Evolutionary conservation across 1,139 yeast species (phyloP), one percentile per base, ranked within the genome.

Genomic region (Geotrichum bryndzae): DNA sequence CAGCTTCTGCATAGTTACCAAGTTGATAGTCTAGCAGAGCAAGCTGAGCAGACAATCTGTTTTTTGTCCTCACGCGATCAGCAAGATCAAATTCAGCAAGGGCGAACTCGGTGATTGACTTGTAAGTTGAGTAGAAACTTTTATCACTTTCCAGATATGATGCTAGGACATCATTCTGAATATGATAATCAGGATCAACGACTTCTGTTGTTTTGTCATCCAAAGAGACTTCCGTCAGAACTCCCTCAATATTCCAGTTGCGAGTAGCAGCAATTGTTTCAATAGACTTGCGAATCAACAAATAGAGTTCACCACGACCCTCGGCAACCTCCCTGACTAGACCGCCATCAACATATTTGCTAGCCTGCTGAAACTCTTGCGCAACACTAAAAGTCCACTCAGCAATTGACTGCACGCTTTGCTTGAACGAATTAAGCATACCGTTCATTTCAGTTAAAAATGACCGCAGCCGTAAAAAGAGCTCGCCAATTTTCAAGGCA

Each of bases 21-120:
- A 78, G 76, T 65, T 84, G 85, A 70, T 82, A 88, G 57, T 87
- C 84, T 27, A 90, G 74, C 18, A 88, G 71, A 0, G 96, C 97
- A 60, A 90, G 79, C 66, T 94, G 97, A n/a, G 90, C 83, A 3
- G 94, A 85, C 33, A 94, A 76, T 7, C 87, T 79, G 69, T 88
- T 94, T 10, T 88, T 84, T 0, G 91, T 80, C 66, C 92, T 80
- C 11, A 84, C 81, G 64, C 87, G 75, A 18, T 76, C 78, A 46
- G 85, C 79, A 15, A 70, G 68, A 6, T 80, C 77, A 68, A 82
- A 84, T 62, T 82, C 81, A 41, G 76, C 74, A 41, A 83, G 79
- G 0, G 83, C 79, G 59, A 68, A 71, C 51, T 77, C 79, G 0
- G 87, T 84, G 3, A 81, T 66, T 2, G 69, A 65, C 63, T 80